Evolutionary conservation across 176 grass and related monocot species (phyloP).

Genomic region (Avena eriantha): DNA sequence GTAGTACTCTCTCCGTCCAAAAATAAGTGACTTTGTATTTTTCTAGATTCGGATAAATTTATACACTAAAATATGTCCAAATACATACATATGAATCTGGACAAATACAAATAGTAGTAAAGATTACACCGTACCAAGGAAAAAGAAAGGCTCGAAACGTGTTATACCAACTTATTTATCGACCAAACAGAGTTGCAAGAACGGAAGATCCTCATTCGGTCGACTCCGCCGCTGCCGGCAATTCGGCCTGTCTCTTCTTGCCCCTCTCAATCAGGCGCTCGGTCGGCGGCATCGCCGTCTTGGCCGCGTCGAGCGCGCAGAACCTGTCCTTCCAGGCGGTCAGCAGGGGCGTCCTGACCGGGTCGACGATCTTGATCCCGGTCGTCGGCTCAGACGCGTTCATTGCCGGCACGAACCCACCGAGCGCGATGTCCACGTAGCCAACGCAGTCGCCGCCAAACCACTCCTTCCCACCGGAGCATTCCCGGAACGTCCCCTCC

Average conservation of each 20-base stretch:
- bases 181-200: not conserved
- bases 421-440: slow-evolving; percentile 57
- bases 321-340: slow-evolving; percentile 55
- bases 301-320: slow-evolving; percentile 39
- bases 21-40: too few relatives aligned
- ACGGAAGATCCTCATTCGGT: not conserved
- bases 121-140: too few relatives aligned
- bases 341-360: slow-evolving; percentile 45
- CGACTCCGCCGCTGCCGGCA: not conserved
- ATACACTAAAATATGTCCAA: too few relatives aligned
- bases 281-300: slow-evolving; percentile 40
- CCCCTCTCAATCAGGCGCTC: slow-evolving; percentile 28
- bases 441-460: slow-evolving; percentile 59
- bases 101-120: too few relatives aligned
- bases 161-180: too few relatives aligned
- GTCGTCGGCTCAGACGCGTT: slow-evolving; percentile 40
- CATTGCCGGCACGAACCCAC: slow-evolving; percentile 46
- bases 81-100: too few relatives aligned
- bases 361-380: slow-evolving; percentile 39
- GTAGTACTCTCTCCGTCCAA: too few relatives aligned
- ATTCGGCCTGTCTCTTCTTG: slow-evolving; percentile 32
- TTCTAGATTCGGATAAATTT: too few relatives aligned
- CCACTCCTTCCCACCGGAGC: slow-evolving; percentile 21
- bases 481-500: slow-evolving; percentile 46
- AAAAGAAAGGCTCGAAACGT: too few relatives aligned